These are phyloP conservation scores for Nicotiana sylvestris DNA, from an alignment of 257 asterid genomes.

Conservation along the genomic window DNA sequence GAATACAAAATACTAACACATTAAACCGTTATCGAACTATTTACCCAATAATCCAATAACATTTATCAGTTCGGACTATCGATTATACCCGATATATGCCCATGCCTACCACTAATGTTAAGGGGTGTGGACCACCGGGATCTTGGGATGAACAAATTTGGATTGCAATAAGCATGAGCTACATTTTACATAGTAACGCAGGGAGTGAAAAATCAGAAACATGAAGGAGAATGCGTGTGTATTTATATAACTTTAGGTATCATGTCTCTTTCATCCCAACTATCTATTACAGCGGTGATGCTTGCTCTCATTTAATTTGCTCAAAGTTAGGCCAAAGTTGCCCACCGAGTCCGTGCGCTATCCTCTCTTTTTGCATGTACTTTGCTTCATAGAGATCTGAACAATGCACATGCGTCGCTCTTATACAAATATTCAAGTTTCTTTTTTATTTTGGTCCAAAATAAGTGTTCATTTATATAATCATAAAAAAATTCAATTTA, in stretches of 20 bases:
- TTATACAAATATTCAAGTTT: neutral
- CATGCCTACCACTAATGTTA: too few species aligned
- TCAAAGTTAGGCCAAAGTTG: neutral
- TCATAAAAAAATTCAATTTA: too few species aligned
- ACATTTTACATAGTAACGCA: neutral
- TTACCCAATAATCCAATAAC: too few species aligned
- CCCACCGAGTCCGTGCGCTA: neutral
- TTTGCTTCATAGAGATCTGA: neutral
- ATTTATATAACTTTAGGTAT: constrained; percentile 38
- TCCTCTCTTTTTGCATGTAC: too few species aligned
- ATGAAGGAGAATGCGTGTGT: constrained; percentile 20
- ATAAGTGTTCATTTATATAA: too few species aligned
- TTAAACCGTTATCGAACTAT: too few species aligned
- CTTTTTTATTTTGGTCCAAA: too few species aligned
- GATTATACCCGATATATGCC: too few species aligned
- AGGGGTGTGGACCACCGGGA: neutral
- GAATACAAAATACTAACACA: too few species aligned
- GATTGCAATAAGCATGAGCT: constrained; percentile 1
- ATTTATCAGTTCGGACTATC: too few species aligned
- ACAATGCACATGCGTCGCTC: neutral
- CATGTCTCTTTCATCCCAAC: constrained; percentile 60
- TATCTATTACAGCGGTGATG: constrained; percentile 2
- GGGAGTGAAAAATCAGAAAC: neutral
- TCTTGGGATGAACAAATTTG: neutral
- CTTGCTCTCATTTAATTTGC: neutral